These are phyloP conservation scores for Streptanthus diversifolius DNA, from an alignment of 345 rosid genomes.

Conservation along the genomic window DNA sequence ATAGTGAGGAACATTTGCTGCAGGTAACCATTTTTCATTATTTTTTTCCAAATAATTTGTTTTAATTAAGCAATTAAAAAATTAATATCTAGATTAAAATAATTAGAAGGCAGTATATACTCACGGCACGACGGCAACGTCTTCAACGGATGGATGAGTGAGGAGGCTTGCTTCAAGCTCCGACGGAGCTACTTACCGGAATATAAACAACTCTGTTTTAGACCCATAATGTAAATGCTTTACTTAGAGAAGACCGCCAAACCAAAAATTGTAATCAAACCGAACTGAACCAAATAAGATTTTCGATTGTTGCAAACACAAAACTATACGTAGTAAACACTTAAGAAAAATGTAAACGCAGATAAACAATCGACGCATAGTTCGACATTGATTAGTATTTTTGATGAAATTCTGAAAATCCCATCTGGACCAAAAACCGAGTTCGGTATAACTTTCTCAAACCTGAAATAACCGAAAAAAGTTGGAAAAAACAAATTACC, in stretches of 20 bases:
- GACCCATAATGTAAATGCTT: not conserved
- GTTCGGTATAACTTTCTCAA: no score
- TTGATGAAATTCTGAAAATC: no score
- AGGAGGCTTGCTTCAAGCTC: constrained; percentile 85
- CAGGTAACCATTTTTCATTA: constrained; percentile 49
- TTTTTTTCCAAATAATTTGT: not conserved
- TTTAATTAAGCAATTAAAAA: not conserved
- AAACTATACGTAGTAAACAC: no score
- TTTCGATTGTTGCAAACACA: no score
- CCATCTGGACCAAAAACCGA: no score
- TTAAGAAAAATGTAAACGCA: no score
- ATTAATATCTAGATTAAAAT: not conserved
- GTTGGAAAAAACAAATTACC: no score
- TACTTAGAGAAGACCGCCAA: not conserved
- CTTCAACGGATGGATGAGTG: constrained; percentile 67
- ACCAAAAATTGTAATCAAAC: not conserved
- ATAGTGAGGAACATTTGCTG: constrained; percentile 75
- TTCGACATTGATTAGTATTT: no score
- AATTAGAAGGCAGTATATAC: constrained; percentile 14
- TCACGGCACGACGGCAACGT: constrained; percentile 92
- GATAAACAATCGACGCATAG: no score
- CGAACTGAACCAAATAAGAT: not conserved
- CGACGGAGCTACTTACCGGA: constrained; percentile 79
- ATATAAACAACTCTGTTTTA: not conserved
- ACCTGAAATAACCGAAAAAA: no score